Evolutionary conservation across 2,329 filamentous ascomycete genomes (phyloP), one percentile per base, ranked within the genome.

Genomic region (Fusarium gaditjirri): DNA sequence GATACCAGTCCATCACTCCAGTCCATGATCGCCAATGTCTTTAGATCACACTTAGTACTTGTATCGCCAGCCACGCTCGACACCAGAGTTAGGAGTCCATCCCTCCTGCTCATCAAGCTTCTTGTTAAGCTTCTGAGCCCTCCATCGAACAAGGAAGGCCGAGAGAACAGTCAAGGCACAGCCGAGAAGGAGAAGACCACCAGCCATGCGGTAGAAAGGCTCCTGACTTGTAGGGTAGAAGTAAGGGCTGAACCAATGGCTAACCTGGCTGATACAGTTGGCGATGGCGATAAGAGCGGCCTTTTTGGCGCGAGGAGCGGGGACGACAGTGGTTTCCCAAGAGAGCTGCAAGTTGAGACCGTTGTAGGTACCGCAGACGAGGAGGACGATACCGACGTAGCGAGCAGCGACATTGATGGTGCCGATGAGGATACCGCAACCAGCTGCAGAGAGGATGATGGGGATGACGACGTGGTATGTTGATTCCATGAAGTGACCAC

Each of bases 171-270:
- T 68, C 49, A 47, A 49, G 9, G 55, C 53, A 5, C 63, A 60
- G 21, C 65, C 39, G 7, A 69, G 68, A n/a, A 42, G 39, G 5
- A 60, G 38, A n/a, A 58, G 27, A 10, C 78, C 78, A 16, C 78
- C 78, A 9, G 76, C 78, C 13, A 76, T 77, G 16, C 76, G 74
- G 47, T 79, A 80, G 31, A 75, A 76, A 7, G 78, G 78, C 38
- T 79, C 78, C 36, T 80, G 78, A 46, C 74, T 73, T 21, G 61
- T 59, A 2, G 78, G 70, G 13, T 78, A 80, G 64, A 84, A 84
- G 65, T 84, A 83, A 0, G 82, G 82, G 3, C 78, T 82, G 62
- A 83, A 84, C 82, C 82, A 84, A 49, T 84, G 83, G n/a, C 78
- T 81, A 13, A 80, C 75, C 19, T 81, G 79, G 23, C 78, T 81